Base-by-base conservation (phyloP, 2,329 filamentous ascomycete genomes). In the Nigrograna mackinnonii region DNA sequence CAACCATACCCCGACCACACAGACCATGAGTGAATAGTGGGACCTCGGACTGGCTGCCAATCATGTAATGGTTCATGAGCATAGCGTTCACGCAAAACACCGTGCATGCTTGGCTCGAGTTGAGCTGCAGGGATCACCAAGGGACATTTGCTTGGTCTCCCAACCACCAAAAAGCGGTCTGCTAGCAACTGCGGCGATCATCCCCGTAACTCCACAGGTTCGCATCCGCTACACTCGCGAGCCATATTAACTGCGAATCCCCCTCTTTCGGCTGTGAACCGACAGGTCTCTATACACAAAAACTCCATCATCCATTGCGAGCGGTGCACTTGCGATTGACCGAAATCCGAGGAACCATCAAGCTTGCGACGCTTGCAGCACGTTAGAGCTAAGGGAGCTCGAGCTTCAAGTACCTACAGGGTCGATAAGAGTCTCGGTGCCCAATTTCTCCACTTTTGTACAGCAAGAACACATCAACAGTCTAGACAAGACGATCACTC, bases 101-200 rank as follows among this genome's bases (percentile, higher is more conserved):
- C 12, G 28, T 46, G 43, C 46, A 44, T 44, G 17, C 44, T 42
- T 43, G 42, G 41, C 41, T 17, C 7, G 37, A 18, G 36, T 36
- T 35, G 20, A 37, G 11, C 9, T 44, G 44, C 44, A 43, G 39
- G 41, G 36, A n/a, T 36, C 44, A 34, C 9, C 24, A n/a, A 28
- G n/a, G 6, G n/a, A n/a, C n/a, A n/a, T n/a, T 21, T 3, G 13
- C 19, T 18, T 18, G 19, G 22, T 7, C 9, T 39, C 26, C 46
- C 48, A 43, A 47, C 47, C 41, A 42, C 41, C 42, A 49, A 55
- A 46, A 37, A 48, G 49, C 49, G 51, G 51, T 54, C 51, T 41
- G 46, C 14, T 22, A 39, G 41, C 37, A 33, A 17, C 42, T n/a
- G n/a, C 34, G 33, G 35, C 38, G 36, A 47, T 44, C 41, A 19